Evolutionary conservation across 2,329 filamentous ascomycete genomes (phyloP).

Genomic region (Hortaea werneckii): DNA sequence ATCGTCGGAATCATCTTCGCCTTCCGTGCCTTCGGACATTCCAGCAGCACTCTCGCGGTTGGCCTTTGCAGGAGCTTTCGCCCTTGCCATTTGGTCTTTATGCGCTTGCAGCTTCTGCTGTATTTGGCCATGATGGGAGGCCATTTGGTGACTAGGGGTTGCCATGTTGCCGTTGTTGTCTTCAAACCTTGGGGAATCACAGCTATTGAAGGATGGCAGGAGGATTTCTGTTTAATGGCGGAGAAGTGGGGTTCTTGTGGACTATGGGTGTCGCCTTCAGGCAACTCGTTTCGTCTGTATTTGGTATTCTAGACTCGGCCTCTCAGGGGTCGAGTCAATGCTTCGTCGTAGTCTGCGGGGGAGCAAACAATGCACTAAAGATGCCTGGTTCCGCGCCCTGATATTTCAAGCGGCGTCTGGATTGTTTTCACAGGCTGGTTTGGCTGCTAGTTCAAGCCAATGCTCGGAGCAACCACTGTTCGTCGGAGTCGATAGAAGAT

Average conservation of each 20-base stretch:
- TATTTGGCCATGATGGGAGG: not conserved
- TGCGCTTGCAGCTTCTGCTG: not conserved
- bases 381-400: too few relatives aligned
- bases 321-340: conserved; percentile 10
- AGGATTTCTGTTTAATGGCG: too few relatives aligned
- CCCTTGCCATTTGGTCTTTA: conserved; percentile 1
- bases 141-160: not conserved
- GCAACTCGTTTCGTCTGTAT: conserved; percentile 16
- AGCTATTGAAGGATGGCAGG: too few relatives aligned
- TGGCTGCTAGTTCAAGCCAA: conserved; percentile 8
- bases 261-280: conserved; percentile 14
- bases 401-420: too few relatives aligned
- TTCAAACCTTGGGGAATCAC: too few relatives aligned
- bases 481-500: conserved; percentile 19
- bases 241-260: too few relatives aligned
- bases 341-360: conserved; percentile 16
- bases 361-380: not conserved
- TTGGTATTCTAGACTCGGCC: conserved; percentile 10
- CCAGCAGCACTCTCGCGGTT: not conserved
- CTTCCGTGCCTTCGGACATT: conserved; percentile 13
- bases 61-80: conserved; percentile 1
- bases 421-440: too few relatives aligned
- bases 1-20: conserved; percentile 13
- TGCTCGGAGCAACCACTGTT: conserved; percentile 12
- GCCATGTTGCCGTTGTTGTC: not conserved